Evolutionary conservation across 192 early-diverging fungal species (phyloP).

Genomic region (Backusella parvicylindrica): DNA sequence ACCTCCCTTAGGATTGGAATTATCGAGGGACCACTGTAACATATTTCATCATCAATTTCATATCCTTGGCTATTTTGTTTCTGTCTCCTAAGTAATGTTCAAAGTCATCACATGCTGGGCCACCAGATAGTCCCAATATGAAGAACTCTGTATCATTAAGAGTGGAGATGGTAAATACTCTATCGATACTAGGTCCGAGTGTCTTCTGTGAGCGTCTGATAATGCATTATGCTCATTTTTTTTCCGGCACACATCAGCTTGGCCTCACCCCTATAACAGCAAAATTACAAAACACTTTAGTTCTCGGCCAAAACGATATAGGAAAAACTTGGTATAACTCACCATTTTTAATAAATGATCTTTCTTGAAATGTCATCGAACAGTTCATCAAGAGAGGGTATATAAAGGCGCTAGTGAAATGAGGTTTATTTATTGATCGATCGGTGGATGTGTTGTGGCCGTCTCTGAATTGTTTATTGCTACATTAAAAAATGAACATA

Average conservation of each 20-base stretch:
- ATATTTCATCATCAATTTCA: neutral
- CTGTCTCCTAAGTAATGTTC: neutral
- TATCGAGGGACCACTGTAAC: too few relatives aligned
- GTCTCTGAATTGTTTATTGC: neutral
- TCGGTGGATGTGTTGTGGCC: neutral
- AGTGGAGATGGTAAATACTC: neutral
- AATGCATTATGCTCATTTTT: conserved; percentile 1
- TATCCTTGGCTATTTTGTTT: neutral
- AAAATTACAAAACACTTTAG: too few relatives aligned
- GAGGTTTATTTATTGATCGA: neutral
- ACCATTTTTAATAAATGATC: conserved; percentile 2
- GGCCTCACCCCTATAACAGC: neutral
- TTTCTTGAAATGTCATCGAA: neutral
- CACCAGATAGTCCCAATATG: neutral
- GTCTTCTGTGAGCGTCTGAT: conserved; percentile 1
- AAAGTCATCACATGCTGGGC: neutral
- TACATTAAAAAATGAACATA: neutral
- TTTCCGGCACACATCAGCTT: conserved; percentile 6
- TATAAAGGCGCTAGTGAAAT: neutral
- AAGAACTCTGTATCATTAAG: neutral
- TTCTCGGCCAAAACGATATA: conserved; percentile 3
- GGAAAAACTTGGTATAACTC: conserved; percentile 7
- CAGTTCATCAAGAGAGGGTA: neutral
- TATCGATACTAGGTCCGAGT: neutral
- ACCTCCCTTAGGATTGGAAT: too few relatives aligned